phyloP scores from a whole-genome alignment of 768 basidiomycete species.

The Obba rivulosa region DNA sequence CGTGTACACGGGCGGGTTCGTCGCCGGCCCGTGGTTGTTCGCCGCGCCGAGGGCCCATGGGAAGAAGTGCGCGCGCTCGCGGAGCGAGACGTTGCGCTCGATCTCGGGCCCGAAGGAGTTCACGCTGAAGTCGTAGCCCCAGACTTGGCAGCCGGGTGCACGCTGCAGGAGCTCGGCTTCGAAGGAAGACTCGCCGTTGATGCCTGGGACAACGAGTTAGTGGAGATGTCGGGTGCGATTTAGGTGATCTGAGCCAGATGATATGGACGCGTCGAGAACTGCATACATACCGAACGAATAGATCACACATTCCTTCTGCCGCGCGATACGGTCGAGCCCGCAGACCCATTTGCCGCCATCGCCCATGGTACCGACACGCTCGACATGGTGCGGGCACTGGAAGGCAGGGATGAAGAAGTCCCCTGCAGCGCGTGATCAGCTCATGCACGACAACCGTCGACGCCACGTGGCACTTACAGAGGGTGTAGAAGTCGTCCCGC shows the following conservation, averaged over 20 bases:
- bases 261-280: too few species aligned
- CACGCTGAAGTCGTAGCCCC: constrained; percentile 38
- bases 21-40: constrained; percentile 39
- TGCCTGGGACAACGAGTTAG: constrained; percentile 19
- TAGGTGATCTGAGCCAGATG: too few species aligned
- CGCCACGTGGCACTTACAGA: constrained; percentile 8
- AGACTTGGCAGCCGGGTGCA: constrained; percentile 31
- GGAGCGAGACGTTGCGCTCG: constrained; percentile 23
- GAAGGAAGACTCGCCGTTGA: constrained; percentile 45
- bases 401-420: constrained; percentile 47
- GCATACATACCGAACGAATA: constrained; percentile 44
- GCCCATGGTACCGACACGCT: constrained; percentile 42
- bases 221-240: not conserved
- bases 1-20: constrained; percentile 48
- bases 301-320: constrained; percentile 37
- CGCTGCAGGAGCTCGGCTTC: constrained; percentile 40
- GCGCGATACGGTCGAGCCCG: constrained; percentile 36
- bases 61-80: constrained; percentile 37
- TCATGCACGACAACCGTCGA: not conserved
- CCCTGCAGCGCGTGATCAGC: constrained; percentile 30
- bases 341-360: constrained; percentile 54
- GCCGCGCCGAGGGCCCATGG: constrained; percentile 26
- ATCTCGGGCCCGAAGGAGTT: constrained; percentile 41
- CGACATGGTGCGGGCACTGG: constrained; percentile 40
- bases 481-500: constrained; percentile 10